These are phyloP conservation scores for Agrocybe pediades DNA, from an alignment of 768 basidiomycete genomes.

Conservation along the genomic window DNA sequence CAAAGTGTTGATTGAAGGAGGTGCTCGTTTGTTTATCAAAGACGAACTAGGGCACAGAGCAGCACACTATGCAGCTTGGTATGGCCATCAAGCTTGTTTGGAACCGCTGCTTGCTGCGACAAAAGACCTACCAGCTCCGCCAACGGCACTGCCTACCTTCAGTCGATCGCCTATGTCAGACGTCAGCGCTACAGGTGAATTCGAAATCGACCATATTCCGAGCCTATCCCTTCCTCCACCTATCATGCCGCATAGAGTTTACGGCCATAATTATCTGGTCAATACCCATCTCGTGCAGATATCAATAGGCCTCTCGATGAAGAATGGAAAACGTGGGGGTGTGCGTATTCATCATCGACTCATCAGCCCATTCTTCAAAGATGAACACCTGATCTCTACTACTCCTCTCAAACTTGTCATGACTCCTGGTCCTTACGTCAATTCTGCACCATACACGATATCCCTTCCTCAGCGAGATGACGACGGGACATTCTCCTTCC, in stretches of 20 bases:
- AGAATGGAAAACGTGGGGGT: slow-evolving; percentile 36
- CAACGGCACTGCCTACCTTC: slow-evolving; percentile 21
- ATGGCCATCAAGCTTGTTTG: slow-evolving; percentile 78
- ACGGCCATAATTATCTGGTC: slow-evolving; percentile 95
- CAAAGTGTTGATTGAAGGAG: slow-evolving; percentile 75
- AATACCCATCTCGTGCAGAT: slow-evolving; percentile 85
- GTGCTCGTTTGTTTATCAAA: slow-evolving; percentile 68
- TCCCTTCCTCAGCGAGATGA: slow-evolving; percentile 79
- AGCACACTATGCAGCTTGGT: slow-evolving; percentile 96
- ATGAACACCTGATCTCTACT: slow-evolving; percentile 67
- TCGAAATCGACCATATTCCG: slow-evolving; percentile 90
- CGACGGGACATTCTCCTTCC: slow-evolving; percentile 81
- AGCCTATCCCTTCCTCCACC: slow-evolving; percentile 95
- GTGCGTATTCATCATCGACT: slow-evolving; percentile 77
- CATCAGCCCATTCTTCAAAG: slow-evolving; percentile 66
- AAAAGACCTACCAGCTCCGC: slow-evolving; percentile 27
- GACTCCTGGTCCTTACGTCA: slow-evolving; percentile 82
- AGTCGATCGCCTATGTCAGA: slow-evolving; percentile 44
- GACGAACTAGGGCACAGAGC: slow-evolving; percentile 89
- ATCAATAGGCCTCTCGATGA: slow-evolving; percentile 71
- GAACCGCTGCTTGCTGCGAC: slow-evolving; percentile 55
- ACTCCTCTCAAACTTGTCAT: slow-evolving; percentile 94
- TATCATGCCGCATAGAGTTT: slow-evolving; percentile 96
- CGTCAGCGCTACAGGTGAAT: slow-evolving; percentile 41
- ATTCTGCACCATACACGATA: slow-evolving; percentile 88